Conservation (phyloP, 768 basidiomycete species). For the Suillus spraguei region DNA sequence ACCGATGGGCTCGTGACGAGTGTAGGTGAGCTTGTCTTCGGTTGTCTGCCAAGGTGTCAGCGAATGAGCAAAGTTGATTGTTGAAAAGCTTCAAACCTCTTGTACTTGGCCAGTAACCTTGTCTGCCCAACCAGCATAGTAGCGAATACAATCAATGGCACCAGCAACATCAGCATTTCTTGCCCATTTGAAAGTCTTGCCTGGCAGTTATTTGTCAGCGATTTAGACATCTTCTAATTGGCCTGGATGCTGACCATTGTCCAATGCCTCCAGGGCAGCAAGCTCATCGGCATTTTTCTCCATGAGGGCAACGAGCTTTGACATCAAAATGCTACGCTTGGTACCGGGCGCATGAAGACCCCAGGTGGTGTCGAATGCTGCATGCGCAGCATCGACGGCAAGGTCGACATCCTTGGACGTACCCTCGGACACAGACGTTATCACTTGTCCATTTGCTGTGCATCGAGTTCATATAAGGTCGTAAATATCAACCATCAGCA, state of each 20-base stretch:
- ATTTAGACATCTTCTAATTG: not conserved
- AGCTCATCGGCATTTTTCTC: slow-evolving; percentile 63
- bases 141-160: slow-evolving; percentile 58
- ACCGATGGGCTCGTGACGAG: slow-evolving; percentile 67
- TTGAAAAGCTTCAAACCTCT: slow-evolving; percentile 39
- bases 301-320: slow-evolving; percentile 66
- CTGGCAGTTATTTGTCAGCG: slow-evolving; percentile 27
- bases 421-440: slow-evolving; percentile 60
- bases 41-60: slow-evolving; percentile 26
- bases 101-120: slow-evolving; percentile 79
- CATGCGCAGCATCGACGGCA: slow-evolving; percentile 70
- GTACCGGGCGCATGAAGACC: slow-evolving; percentile 60
- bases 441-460: slow-evolving; percentile 63
- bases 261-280: slow-evolving; percentile 72
- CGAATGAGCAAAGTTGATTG: not conserved
- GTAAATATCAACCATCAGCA: slow-evolving; percentile 9
- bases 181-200: slow-evolving; percentile 58
- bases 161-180: slow-evolving; percentile 50
- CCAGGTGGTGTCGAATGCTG: slow-evolving; percentile 66
- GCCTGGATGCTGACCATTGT: slow-evolving; percentile 49
- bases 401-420: slow-evolving; percentile 72
- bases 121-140: slow-evolving; percentile 92
- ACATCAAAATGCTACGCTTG: slow-evolving; percentile 56
- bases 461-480: slow-evolving; percentile 18
- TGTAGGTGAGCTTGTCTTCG: slow-evolving; percentile 60